A percentile compares a stretch with the other conserved stretches of the same genome.
Evolutionary conservation across 75 land plant species (phyloP).

Genomic region (Cunninghamia lanceolata): DNA sequence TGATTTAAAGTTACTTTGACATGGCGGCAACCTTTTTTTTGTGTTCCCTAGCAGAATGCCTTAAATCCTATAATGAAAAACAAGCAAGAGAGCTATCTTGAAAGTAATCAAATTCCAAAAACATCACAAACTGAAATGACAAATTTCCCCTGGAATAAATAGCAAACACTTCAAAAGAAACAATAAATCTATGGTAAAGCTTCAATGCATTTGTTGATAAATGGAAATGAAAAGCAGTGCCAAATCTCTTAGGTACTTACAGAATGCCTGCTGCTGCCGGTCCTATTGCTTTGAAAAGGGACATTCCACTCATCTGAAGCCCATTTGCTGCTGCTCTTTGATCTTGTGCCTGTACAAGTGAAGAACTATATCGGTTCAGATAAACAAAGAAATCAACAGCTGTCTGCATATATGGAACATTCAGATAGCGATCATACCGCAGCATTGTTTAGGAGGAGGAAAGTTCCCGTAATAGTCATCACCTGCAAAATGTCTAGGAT

Average conservation of each 20-base stretch:
- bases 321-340: slow-evolving; percentile 57
- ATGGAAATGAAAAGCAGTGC: not conserved
- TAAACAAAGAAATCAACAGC: not conserved
- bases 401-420: not conserved
- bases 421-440: slow-evolving; percentile 20
- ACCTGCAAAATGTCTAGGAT: slow-evolving; percentile 11
- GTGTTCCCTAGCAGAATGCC: not conserved
- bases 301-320: slow-evolving; percentile 32
- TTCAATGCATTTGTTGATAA: not conserved
- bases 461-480: slow-evolving; percentile 19
- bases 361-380: not conserved
- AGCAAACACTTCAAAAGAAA: not conserved
- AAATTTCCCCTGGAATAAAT: not conserved
- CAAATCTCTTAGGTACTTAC: slow-evolving; percentile 16
- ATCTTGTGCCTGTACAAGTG: slow-evolving; percentile 13
- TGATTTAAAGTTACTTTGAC: not conserved
- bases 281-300: slow-evolving; percentile 42
- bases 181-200: not conserved
- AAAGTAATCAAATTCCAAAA: too few relatives aligned
- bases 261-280: slow-evolving; percentile 42
- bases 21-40: not conserved
- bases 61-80: not conserved
- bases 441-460: slow-evolving; percentile 33
- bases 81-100: not conserved
- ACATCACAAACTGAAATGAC: not conserved